These are phyloP conservation scores for Colletotrichum nymphaeae DNA, from an alignment of 2,329 filamentous ascomycete genomes.

Conservation along the genomic window DNA sequence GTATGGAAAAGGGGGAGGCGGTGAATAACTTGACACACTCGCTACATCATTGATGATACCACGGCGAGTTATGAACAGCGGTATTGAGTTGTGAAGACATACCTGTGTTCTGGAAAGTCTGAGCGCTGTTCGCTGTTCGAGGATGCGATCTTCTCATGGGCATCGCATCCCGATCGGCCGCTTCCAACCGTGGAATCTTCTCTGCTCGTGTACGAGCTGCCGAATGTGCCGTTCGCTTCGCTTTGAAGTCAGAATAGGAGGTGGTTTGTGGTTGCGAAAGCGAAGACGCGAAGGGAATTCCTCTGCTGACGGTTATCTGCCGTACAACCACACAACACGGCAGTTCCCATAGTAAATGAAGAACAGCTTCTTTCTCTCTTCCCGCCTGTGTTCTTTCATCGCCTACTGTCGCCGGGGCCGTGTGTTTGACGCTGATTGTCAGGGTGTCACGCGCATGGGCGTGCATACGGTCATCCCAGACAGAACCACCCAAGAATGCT, in stretches of 20 bases:
- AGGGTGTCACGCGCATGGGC: slow-evolving; percentile 27
- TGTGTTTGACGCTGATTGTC: slow-evolving; percentile 25
- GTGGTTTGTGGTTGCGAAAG: neutral
- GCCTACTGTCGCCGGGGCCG: neutral
- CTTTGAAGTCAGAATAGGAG: neutral
- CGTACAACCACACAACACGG: neutral
- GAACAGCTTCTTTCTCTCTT: neutral
- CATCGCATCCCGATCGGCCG: slow-evolving; percentile 22
- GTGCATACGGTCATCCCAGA: neutral
- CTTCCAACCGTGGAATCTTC: slow-evolving; percentile 3
- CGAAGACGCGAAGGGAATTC: neutral
- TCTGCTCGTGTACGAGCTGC: neutral
- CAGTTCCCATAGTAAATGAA: neutral
- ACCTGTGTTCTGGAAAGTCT: neutral
- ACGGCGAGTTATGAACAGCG: neutral
- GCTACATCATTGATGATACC: slow-evolving; percentile 21
- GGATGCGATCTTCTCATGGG: slow-evolving; percentile 6
- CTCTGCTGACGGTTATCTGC: neutral
- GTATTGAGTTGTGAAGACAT: neutral
- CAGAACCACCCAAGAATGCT: neutral
- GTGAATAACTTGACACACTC: slow-evolving; percentile 31
- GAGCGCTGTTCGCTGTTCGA: neutral
- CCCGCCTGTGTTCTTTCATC: neutral
- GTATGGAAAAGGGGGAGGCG: slow-evolving; percentile 17
- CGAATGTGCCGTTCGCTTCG: neutral